Conservation (phyloP, 768 basidiomycete genomes). For the Brasilioporus rufonigricans region DNA sequence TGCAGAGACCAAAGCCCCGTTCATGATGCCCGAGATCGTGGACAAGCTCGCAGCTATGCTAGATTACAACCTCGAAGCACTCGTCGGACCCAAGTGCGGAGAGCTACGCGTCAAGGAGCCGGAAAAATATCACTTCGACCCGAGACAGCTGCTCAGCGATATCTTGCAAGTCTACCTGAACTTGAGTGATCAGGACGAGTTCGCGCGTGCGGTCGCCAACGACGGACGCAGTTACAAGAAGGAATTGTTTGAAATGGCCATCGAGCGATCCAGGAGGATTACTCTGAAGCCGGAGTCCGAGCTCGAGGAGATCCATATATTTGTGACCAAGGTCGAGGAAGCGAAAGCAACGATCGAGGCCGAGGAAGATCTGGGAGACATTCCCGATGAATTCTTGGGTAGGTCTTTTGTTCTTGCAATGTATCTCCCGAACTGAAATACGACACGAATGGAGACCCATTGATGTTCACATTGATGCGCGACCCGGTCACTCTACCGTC, state of each 20-base stretch:
- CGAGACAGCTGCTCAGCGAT: constrained; percentile 77
- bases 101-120: constrained; percentile 83
- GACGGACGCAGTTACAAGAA: constrained; percentile 91
- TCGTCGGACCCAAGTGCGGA: constrained; percentile 86
- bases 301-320: constrained; percentile 62
- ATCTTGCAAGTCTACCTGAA: constrained; percentile 91
- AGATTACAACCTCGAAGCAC: constrained; percentile 87
- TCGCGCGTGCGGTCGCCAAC: constrained; percentile 83
- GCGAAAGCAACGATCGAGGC: constrained; percentile 76
- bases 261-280: constrained; percentile 57
- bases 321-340: constrained; percentile 83
- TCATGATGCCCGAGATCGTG: constrained; percentile 96
- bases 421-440: not conserved
- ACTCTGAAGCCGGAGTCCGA: constrained; percentile 76
- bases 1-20: constrained; percentile 85
- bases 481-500: constrained; percentile 92
- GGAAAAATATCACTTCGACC: constrained; percentile 88
- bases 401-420: constrained; percentile 23
- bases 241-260: constrained; percentile 79
- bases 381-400: constrained; percentile 97
- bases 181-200: constrained; percentile 73
- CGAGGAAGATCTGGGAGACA: constrained; percentile 88
- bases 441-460: constrained; percentile 57
- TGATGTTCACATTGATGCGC: constrained; percentile 91
- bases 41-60: constrained; percentile 94